These are phyloP conservation scores for Kalmusia sp. DNA, from an alignment of 2,329 filamentous ascomycete species.

Conservation along the genomic window DNA sequence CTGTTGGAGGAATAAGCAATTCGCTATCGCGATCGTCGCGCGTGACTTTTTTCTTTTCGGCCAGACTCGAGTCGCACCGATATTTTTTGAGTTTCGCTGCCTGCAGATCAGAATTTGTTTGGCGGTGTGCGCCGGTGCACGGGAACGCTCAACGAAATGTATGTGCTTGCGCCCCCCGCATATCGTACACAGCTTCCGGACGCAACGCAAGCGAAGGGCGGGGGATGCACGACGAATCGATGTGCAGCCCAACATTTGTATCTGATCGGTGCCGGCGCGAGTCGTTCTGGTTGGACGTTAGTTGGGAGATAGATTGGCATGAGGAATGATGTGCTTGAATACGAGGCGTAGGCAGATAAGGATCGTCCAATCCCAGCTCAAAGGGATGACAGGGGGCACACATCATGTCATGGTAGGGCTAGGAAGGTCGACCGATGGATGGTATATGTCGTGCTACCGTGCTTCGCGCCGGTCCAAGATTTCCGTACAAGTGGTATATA, in stretches of 20 bases:
- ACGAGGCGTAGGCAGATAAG: constrained; percentile 12
- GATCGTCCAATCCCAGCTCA: background rate
- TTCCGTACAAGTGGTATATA: constrained; percentile 9
- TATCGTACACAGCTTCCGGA: background rate
- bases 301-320: constrained; percentile 1
- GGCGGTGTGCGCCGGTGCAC: constrained; percentile 2
- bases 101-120: background rate
- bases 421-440: background rate
- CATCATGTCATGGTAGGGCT: background rate
- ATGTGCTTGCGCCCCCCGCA: constrained; percentile 1
- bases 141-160: background rate
- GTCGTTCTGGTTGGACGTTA: background rate
- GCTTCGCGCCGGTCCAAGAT: background rate
- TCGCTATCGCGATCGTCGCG: background rate
- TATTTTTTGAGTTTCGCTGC: too few species aligned
- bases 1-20: background rate
- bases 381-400: background rate
- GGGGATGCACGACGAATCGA: constrained; percentile 5
- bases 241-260: background rate
- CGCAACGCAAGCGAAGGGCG: background rate
- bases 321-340: constrained; percentile 16
- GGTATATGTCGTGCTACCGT: constrained; percentile 3
- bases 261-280: background rate
- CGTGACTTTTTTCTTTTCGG: background rate
- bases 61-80: too few species aligned